A percentile compares a stretch with the other conserved stretches of the same genome.
Conservation (phyloP, 169 alveolate genomes). For the Besnoitia besnoiti region DNA sequence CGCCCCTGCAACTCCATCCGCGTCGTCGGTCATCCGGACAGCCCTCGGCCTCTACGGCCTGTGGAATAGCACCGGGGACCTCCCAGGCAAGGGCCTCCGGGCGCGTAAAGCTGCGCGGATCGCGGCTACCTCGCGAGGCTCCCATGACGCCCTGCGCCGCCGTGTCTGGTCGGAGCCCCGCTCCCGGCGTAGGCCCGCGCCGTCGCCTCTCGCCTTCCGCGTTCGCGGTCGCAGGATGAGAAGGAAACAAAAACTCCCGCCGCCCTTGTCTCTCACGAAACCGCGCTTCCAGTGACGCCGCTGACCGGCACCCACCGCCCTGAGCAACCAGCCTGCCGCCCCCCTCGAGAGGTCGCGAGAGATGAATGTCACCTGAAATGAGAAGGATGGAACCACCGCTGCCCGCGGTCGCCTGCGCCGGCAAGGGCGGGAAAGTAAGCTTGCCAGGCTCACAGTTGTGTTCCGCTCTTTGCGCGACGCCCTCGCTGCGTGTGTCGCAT, state of each 20-base stretch:
- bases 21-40: too few relatives aligned
- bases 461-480: neutral
- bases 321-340: constrained; percentile 49
- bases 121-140: too few relatives aligned
- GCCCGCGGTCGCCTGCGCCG: constrained; percentile 56
- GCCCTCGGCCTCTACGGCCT: too few relatives aligned
- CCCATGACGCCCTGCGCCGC: too few relatives aligned
- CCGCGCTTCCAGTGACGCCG: neutral
- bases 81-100: too few relatives aligned
- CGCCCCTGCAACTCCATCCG: neutral
- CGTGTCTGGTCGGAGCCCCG: neutral
- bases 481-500: neutral
- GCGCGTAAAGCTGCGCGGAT: too few relatives aligned
- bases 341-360: constrained; percentile 38
- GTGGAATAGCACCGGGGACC: too few relatives aligned
- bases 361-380: constrained; percentile 9
- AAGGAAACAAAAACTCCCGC: neutral
- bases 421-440: neutral
- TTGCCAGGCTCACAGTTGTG: neutral
- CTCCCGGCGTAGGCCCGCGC: neutral
- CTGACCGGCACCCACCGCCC: constrained; percentile 55
- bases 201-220: neutral
- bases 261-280: neutral
- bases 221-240: neutral
- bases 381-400: constrained; percentile 57